These are phyloP conservation scores for Hypholoma sublateritium DNA, from an alignment of 768 basidiomycete species.

Conservation along the genomic window DNA sequence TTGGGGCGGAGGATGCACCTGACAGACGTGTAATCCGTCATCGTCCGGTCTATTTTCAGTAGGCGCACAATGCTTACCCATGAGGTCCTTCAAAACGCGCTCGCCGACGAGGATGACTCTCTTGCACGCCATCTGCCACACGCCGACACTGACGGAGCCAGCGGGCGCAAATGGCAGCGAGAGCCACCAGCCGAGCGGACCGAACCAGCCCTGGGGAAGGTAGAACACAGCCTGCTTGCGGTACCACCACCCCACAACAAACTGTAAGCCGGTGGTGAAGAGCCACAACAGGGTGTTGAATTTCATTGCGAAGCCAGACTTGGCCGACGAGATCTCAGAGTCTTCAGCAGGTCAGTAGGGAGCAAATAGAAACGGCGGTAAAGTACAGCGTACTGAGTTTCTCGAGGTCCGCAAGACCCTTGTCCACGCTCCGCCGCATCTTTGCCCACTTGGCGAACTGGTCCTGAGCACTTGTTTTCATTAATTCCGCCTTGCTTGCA, in stretches of 20 bases:
- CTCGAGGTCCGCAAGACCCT: constrained; percentile 87
- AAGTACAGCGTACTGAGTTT: constrained; percentile 70
- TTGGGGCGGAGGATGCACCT: not conserved
- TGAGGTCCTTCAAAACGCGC: constrained; percentile 64
- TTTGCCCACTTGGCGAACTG: constrained; percentile 99
- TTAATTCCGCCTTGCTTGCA: constrained; percentile 77
- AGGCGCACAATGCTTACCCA: constrained; percentile 31
- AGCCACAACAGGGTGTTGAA: constrained; percentile 80
- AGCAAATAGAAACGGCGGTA: not conserved
- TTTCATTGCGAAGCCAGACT: constrained; percentile 61
- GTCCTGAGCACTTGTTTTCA: constrained; percentile 92
- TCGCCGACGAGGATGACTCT: constrained; percentile 81
- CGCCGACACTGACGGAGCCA: constrained; percentile 88
- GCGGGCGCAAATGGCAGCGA: constrained; percentile 88
- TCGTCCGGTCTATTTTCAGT: not conserved
- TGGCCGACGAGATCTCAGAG: constrained; percentile 57
- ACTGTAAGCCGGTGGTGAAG: constrained; percentile 84
- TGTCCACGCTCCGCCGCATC: constrained; percentile 86
- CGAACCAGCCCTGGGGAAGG: constrained; percentile 88
- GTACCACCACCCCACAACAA: constrained; percentile 89
- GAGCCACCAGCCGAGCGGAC: constrained; percentile 85
- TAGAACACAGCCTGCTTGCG: constrained; percentile 90
- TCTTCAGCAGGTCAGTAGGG: constrained; percentile 43
- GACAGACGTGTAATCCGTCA: not conserved
- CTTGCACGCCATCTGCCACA: constrained; percentile 95